These are phyloP conservation scores for Penicillium riverlandense DNA, from an alignment of 495 filamentous ascomycete species.

Conservation along the genomic window DNA sequence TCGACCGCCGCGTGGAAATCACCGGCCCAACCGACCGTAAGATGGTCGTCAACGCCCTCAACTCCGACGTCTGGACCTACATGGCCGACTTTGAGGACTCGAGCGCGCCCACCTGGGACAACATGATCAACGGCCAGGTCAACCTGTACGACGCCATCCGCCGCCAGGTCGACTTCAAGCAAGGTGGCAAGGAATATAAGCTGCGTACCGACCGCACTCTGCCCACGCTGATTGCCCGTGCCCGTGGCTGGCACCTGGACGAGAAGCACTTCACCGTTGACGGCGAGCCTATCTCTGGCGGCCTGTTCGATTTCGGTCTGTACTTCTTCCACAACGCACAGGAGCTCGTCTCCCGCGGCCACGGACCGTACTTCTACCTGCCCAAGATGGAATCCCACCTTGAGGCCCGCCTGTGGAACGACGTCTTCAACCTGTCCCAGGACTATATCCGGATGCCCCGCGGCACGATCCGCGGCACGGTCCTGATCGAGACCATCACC, in stretches of 20 bases:
- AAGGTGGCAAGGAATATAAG: conserved; percentile 93
- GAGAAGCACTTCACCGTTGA: conserved; percentile 98
- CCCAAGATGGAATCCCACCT: conserved; percentile 99
- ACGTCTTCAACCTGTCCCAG: conserved; percentile 95
- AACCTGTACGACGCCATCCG: conserved; percentile 98
- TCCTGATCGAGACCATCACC: conserved; percentile 96
- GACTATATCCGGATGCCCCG: conserved; percentile 84
- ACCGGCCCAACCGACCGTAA: conserved; percentile 96
- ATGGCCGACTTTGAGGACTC: conserved; percentile 99
- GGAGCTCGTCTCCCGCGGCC: conserved; percentile 75
- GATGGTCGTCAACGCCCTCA: conserved; percentile 99
- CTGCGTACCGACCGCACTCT: conserved; percentile 77
- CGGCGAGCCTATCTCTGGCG: conserved; percentile 88
- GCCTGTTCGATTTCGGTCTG: conserved; percentile 94
- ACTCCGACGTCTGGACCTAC: conserved; percentile 97
- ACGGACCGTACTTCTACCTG: conserved; percentile 97
- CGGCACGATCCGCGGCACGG: conserved; percentile 91
- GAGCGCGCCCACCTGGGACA: conserved; percentile 96
- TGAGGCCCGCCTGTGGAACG: conserved; percentile 97
- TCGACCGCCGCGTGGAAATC: conserved; percentile 97
- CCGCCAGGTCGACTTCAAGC: conserved; percentile 92
- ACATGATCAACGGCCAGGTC: conserved; percentile 98
- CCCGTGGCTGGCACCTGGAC: conserved; percentile 90
- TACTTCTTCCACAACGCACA: conserved; percentile 99
- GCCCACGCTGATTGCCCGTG: conserved; percentile 79